Evolutionary conservation across 164 flowering plant species (phyloP), one percentile per base, ranked within the genome.

Genomic region (Vitis labrusca): DNA sequence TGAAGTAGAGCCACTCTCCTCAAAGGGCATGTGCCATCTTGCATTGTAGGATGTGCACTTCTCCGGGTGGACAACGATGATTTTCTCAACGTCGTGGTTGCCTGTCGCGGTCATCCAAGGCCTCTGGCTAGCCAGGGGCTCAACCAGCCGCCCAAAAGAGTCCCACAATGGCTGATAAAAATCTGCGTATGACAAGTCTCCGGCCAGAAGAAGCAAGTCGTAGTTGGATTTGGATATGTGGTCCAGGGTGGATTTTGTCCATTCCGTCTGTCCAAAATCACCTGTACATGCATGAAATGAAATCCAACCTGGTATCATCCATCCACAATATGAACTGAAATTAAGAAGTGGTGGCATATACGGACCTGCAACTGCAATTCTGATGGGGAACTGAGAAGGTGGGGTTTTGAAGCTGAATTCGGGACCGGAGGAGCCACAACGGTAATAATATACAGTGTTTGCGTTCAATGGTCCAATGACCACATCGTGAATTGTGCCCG

Each of bases 81-180:
- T 71, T 55, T 19, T 83, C 76, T 93, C 98, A 3, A 89, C 19
- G 73, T 91, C 97, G 65, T 93, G 97, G 84, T 93, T 93, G n/a
- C 98, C 98, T 70, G 86, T 86, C 0, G 98, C 88, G 50, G 89
- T 92, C 95, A 93, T 93, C 98, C 98, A 93, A 0, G 98, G 98
- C 12, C 96, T 73, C 19, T 75, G 77, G 85, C 95, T 91, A 0
- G 98, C 89, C 7, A 85, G 76, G 0, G 98, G 93, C 81, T 93
- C 90, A 1, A 93, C 88, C 0, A 93, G 70, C 5, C 85, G 81
- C 11, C 98, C 98, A 54, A 90, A 93, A 0, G 89, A 80, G 78
- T 93, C 98, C 98, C 98, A 93, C 0, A 60, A 51, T 0, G 86
- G 80, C 69, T 93, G 96, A 44, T 4, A 0, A 1, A 14, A 1